A percentile compares a stretch with the other conserved stretches of the same genome.
Evolutionary conservation across 192 early-diverging fungal species (phyloP).

Genomic region (Coemansia sp.): DNA sequence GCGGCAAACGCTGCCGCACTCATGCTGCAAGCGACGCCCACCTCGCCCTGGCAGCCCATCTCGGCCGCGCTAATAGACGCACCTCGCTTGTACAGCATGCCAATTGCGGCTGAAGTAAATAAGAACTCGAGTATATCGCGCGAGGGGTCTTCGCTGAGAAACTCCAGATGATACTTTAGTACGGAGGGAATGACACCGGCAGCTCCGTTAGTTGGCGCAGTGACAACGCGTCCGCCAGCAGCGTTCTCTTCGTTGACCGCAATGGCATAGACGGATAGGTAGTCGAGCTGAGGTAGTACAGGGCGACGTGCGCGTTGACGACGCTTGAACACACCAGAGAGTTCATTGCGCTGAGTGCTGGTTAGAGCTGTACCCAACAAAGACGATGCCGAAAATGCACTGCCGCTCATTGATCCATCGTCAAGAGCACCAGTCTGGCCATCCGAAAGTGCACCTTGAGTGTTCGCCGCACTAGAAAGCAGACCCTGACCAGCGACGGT

Average conservation of each 20-base stretch:
- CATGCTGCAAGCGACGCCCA: constrained; percentile 97
- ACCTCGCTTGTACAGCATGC: constrained; percentile 96
- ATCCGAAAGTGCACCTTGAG: constrained; percentile 16
- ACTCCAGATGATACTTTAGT: constrained; percentile 94
- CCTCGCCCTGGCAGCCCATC: constrained; percentile 98
- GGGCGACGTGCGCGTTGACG: constrained; percentile 41
- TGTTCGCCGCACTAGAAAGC: constrained; percentile 12
- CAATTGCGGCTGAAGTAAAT: constrained; percentile 89
- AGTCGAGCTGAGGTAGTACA: constrained; percentile 82
- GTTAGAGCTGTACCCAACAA: constrained; percentile 39
- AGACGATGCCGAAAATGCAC: constrained; percentile 6
- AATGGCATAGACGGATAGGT: constrained; percentile 90
- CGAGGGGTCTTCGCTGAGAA: constrained; percentile 82
- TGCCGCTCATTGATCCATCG: background rate
- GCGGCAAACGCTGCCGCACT: constrained; percentile 91
- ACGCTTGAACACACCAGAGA: constrained; percentile 40
- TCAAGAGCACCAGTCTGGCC: background rate
- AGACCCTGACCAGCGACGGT: constrained; percentile 24
- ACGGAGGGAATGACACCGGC: constrained; percentile 94
- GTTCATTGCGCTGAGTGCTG: constrained; percentile 42
- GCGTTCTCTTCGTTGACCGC: constrained; percentile 96
- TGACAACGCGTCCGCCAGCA: constrained; percentile 80
- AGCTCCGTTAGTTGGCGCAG: constrained; percentile 95
- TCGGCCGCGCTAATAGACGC: constrained; percentile 94
- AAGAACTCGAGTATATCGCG: constrained; percentile 90